These are phyloP conservation scores for Trichosporon ovoides DNA, from an alignment of 1,284 basidiomycete species.

Conservation along the genomic window DNA sequence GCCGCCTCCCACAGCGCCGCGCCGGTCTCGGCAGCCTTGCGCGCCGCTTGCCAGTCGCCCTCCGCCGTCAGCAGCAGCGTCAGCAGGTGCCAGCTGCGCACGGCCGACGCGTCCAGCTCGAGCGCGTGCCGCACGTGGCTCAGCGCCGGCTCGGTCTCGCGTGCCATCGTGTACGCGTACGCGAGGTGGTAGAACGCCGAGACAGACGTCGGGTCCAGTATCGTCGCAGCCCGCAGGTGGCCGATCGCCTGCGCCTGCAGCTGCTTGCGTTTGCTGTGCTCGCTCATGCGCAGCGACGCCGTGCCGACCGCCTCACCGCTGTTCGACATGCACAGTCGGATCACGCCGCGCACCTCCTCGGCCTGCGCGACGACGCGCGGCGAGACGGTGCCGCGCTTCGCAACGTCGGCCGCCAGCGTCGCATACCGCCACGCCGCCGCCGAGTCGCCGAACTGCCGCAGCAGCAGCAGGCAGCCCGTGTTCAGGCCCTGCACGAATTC, in stretches of 20 bases:
- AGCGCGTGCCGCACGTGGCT: constrained; percentile 67
- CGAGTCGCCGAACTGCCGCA: constrained; percentile 46
- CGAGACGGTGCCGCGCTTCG: constrained; percentile 13
- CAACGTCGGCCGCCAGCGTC: constrained; percentile 42
- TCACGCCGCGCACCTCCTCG: constrained; percentile 46
- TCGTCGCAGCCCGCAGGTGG: constrained; percentile 57
- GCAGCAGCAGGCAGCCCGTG: constrained; percentile 69
- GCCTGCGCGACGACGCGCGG: constrained; percentile 29
- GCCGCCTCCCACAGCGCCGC: constrained; percentile 54
- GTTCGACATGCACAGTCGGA: constrained; percentile 45
- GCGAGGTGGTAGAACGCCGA: constrained; percentile 71
- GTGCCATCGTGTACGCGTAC: constrained; percentile 65
- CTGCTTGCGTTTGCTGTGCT: constrained; percentile 58
- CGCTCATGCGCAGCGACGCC: constrained; percentile 49
- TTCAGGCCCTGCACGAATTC: constrained; percentile 71
- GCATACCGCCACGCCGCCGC: constrained; percentile 48
- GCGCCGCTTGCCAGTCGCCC: constrained; percentile 76
- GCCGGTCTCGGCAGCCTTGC: constrained; percentile 70
- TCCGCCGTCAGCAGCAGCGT: constrained; percentile 72
- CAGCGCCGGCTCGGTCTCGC: constrained; percentile 65
- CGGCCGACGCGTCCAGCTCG: constrained; percentile 65
- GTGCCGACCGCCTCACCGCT: constrained; percentile 22
- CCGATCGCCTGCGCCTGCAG: constrained; percentile 60
- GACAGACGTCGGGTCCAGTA: constrained; percentile 57
- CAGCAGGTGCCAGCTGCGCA: constrained; percentile 89